These are phyloP conservation scores for Rhizopogon salebrosus DNA, from an alignment of 768 basidiomycete species.

Conservation along the genomic window DNA sequence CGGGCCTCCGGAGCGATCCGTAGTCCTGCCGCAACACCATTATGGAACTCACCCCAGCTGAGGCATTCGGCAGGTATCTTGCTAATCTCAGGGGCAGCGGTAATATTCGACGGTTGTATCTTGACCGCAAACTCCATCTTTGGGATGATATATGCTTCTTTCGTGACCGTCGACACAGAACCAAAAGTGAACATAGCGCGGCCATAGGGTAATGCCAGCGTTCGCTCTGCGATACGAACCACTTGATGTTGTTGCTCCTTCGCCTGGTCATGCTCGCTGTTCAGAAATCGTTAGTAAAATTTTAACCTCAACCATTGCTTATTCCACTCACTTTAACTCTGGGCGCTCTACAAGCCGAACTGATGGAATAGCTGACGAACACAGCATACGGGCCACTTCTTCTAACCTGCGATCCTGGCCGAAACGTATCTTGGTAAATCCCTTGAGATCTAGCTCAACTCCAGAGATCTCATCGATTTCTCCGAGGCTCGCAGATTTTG, in stretches of 20 bases:
- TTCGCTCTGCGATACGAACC: conserved; percentile 77
- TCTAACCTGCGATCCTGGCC: conserved; percentile 86
- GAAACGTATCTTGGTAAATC: conserved; percentile 81
- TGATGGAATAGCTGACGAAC: conserved; percentile 66
- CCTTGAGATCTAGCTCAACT: conserved; percentile 65
- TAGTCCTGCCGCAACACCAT: conserved; percentile 90
- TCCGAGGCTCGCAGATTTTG: conserved; percentile 45
- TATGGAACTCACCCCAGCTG: conserved; percentile 97
- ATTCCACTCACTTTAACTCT: conserved; percentile 55
- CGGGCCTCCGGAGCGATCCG: conserved; percentile 71
- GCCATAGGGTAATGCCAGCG: conserved; percentile 85
- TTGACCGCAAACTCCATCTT: conserved; percentile 74
- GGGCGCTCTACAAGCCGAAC: conserved; percentile 65
- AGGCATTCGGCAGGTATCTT: conserved; percentile 69
- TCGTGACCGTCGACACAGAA: conserved; percentile 66
- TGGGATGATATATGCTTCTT: conserved; percentile 75
- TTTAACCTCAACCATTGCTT: background rate
- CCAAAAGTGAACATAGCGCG: conserved; percentile 91
- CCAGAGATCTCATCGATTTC: conserved; percentile 60
- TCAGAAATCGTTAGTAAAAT: conserved; percentile 1
- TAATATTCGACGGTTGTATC: conserved; percentile 66
- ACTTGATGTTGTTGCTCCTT: conserved; percentile 83
- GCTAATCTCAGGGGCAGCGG: conserved; percentile 60
- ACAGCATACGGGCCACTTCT: conserved; percentile 88
- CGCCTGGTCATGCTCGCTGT: conserved; percentile 81